Evolutionary conservation across 179 eudicot genomes (phyloP).

Genomic region (Silene vulgaris): DNA sequence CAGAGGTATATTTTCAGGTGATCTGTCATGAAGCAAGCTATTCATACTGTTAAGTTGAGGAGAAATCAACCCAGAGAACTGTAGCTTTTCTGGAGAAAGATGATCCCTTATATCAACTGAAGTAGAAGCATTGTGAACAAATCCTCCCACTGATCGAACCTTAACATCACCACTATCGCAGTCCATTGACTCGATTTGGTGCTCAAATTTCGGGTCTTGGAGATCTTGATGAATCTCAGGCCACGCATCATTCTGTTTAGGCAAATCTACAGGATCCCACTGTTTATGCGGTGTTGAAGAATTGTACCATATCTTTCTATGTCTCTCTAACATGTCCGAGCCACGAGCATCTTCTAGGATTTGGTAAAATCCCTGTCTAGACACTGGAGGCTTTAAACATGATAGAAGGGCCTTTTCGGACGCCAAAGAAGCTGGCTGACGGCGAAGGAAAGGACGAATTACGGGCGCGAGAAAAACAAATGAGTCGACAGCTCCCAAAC

Average conservation of each 20-base stretch:
- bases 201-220: slow-evolving; percentile 30
- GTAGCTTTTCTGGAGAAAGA: slow-evolving; percentile 62
- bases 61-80: slow-evolving; percentile 77
- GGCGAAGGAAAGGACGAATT: slow-evolving; percentile 73
- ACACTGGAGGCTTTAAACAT: slow-evolving; percentile 80
- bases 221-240: slow-evolving; percentile 41
- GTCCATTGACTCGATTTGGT: slow-evolving; percentile 34
- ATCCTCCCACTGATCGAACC: slow-evolving; percentile 47
- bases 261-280: slow-evolving; percentile 47
- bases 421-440: slow-evolving; percentile 83
- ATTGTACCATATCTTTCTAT: slow-evolving; percentile 97
- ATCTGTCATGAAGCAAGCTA: slow-evolving; percentile 62
- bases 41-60: slow-evolving; percentile 65
- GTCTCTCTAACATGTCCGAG: slow-evolving; percentile 97
- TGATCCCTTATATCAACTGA: slow-evolving; percentile 49
- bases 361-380: slow-evolving; percentile 69
- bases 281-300: slow-evolving; percentile 64
- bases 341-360: slow-evolving; percentile 66
- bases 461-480: slow-evolving; percentile 85
- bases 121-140: slow-evolving; percentile 45
- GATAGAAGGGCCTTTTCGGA: slow-evolving; percentile 73
- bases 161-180: slow-evolving; percentile 43
- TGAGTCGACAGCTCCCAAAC: slow-evolving; percentile 86
- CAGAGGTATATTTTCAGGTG: slow-evolving; percentile 91
- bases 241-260: slow-evolving; percentile 51